Evolutionary conservation across 805 yeast species (phyloP).

Genomic region (Maudiozyma turicensis): DNA sequence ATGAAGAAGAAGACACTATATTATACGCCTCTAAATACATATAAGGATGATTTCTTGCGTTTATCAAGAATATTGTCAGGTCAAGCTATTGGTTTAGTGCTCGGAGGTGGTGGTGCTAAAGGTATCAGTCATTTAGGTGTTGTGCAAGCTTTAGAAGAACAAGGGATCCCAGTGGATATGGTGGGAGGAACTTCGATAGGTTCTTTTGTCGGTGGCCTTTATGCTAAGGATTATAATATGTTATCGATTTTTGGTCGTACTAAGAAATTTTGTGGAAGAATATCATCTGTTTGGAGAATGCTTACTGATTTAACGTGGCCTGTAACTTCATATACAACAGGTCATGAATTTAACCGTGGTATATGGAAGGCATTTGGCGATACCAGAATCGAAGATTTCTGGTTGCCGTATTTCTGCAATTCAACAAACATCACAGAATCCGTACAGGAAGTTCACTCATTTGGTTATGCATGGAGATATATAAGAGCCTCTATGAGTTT

Average conservation of each 20-base stretch:
- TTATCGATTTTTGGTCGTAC: conserved; percentile 88
- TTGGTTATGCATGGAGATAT: conserved; percentile 93
- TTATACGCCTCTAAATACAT: conserved; percentile 33
- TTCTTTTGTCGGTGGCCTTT: conserved; percentile 88
- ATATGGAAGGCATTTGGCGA: conserved; percentile 96
- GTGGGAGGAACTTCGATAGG: conserved; percentile 97
- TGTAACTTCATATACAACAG: conserved; percentile 88
- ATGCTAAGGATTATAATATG: conserved; percentile 83
- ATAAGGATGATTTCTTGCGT: conserved; percentile 82
- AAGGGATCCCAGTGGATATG: conserved; percentile 87
- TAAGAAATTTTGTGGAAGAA: conserved; percentile 73
- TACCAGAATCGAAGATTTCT: conserved; percentile 86
- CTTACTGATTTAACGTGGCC: conserved; percentile 84
- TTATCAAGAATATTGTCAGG: conserved; percentile 85
- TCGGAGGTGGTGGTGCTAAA: conserved; percentile 98
- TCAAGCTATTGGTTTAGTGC: conserved; percentile 85
- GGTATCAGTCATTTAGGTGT: conserved; percentile 91
- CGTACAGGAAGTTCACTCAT: conserved; percentile 85
- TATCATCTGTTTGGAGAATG: conserved; percentile 81
- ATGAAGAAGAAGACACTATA: conserved; percentile 19
- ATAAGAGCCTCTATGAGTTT: conserved; percentile 94
- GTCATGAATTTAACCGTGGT: conserved; percentile 94
- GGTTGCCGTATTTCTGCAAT: conserved; percentile 83
- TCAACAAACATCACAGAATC: conserved; percentile 94
- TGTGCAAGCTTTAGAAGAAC: conserved; percentile 79